Evolutionary conservation across 2,329 filamentous ascomycete species (phyloP), one percentile per base, ranked within the genome.

Genomic region (Exophiala viscosa): DNA sequence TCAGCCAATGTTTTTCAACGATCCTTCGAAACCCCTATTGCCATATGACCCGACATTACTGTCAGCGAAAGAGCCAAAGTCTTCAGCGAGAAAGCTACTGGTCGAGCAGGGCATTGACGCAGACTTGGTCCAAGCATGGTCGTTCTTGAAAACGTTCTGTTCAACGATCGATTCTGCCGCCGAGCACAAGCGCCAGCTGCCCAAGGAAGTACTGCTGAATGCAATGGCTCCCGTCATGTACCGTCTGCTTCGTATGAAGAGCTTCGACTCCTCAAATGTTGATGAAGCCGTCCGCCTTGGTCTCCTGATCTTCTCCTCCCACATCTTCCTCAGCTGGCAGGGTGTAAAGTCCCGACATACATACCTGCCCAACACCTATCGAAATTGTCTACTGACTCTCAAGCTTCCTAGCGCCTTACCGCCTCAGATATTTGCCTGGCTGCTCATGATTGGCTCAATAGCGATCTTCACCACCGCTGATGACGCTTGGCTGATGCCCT

Each of bases 181-280:
- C 8, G 45, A 60, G 18, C 15, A 40, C 8, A 54, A 57, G 13
- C 60, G 57, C 7, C 50, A 50, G 8, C 55, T 70, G 9, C 33
- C 61, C 1, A 54, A 55, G 33, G 49, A 62, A 40, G 55, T 53
- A 3, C 51, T 68, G 5, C 46, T 64, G 11, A 57, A 67, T 8
- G 64, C 65, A 20, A 73, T 74, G 69, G 58, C 60, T 1, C 68
- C 72, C 13, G 63, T 71, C 18, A 69, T 71, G 61, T 76, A 76
- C 58, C 70, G 67, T 2, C 64, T 76, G 2, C 59, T 75, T 11
- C 45, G 63, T 18, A 68, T 69, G 64, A 44, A 28, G 23, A 28
- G 50, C 6, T 69, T 68, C 45, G 51, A 60, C 7, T 10, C 17
- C 1, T 60, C 57, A 9, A 66, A 66, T 0, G 38, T 61, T 9